Evolutionary conservation across 2,329 filamentous ascomycete genomes (phyloP).

Genomic region (Coniochaeta sp.): DNA sequence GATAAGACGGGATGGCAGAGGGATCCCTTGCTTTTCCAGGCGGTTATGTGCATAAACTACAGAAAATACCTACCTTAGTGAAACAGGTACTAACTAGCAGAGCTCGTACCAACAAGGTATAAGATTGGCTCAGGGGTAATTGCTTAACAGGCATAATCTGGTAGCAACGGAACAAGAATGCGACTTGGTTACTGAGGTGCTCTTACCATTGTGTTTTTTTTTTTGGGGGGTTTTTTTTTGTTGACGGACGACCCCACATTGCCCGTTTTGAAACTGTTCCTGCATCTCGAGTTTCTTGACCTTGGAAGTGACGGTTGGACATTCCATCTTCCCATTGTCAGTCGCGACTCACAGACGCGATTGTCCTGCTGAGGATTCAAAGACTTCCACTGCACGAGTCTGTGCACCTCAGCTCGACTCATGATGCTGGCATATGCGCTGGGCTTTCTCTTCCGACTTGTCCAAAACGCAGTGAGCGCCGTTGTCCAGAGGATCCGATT

Average conservation of each 20-base stretch:
- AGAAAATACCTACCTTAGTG: too few relatives aligned
- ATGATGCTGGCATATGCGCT: too few relatives aligned
- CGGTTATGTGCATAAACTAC: background rate
- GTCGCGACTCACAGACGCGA: background rate
- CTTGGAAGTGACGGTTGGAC: background rate
- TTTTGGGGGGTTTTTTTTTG: background rate
- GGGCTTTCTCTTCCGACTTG: too few relatives aligned
- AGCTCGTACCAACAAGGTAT: too few relatives aligned
- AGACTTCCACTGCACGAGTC: too few relatives aligned
- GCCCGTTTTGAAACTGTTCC: background rate
- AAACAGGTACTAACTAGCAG: background rate
- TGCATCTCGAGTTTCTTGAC: background rate
- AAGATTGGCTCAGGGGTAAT: background rate
- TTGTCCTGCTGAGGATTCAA: too few relatives aligned
- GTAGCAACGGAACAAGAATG: background rate
- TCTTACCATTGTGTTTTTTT: too few relatives aligned
- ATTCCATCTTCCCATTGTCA: background rate
- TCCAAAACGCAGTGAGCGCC: too few relatives aligned
- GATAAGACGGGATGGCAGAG: too few relatives aligned
- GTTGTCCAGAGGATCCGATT: background rate
- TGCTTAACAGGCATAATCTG: background rate
- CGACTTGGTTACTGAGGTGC: background rate
- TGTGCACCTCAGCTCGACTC: too few relatives aligned
- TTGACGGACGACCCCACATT: background rate
- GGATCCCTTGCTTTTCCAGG: too few relatives aligned